Evolutionary conservation across 176 grass and related monocot species (phyloP).

Genomic region (Aegilops sharonensis): DNA sequence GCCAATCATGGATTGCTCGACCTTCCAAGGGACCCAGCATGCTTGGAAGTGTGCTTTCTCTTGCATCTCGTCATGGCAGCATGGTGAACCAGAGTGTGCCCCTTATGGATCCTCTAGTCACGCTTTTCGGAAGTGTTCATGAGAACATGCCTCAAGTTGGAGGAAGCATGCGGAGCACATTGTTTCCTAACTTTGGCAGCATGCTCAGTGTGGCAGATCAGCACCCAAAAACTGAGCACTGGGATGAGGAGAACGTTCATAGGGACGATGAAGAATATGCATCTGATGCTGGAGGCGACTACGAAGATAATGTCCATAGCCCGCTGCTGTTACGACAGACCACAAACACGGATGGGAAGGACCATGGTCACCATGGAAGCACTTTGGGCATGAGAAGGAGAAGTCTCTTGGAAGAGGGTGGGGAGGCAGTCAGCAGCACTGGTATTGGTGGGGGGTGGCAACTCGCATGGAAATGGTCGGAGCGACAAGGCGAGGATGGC

Average conservation of each 20-base stretch:
- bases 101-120: constrained; percentile 80
- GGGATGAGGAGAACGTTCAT: constrained; percentile 92
- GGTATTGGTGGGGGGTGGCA: constrained; percentile 92
- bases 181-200: constrained; percentile 94
- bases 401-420: constrained; percentile 55
- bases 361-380: constrained; percentile 52
- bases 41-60: constrained; percentile 67
- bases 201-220: constrained; percentile 89
- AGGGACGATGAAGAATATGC: constrained; percentile 69
- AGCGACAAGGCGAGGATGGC: constrained; percentile 69
- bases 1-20: constrained; percentile 72
- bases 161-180: constrained; percentile 77
- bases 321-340: constrained; percentile 68
- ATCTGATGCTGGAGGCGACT: constrained; percentile 64
- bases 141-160: constrained; percentile 76
- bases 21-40: constrained; percentile 73
- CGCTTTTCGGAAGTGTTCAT: constrained; percentile 82
- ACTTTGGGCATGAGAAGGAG: constrained; percentile 54
- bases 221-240: constrained; percentile 67
- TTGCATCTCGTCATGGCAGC: constrained; percentile 68
- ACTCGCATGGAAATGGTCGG: constrained; percentile 84
- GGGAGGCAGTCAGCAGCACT: constrained; percentile 72
- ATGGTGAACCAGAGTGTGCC: constrained; percentile 49
- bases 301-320: constrained; percentile 74
- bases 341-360: constrained; percentile 69